Percentiles rank a stretch among this genome's conserved stretches.
Conservation (phyloP, 2,329 filamentous ascomycete genomes). For the Colletotrichum somersetense region DNA sequence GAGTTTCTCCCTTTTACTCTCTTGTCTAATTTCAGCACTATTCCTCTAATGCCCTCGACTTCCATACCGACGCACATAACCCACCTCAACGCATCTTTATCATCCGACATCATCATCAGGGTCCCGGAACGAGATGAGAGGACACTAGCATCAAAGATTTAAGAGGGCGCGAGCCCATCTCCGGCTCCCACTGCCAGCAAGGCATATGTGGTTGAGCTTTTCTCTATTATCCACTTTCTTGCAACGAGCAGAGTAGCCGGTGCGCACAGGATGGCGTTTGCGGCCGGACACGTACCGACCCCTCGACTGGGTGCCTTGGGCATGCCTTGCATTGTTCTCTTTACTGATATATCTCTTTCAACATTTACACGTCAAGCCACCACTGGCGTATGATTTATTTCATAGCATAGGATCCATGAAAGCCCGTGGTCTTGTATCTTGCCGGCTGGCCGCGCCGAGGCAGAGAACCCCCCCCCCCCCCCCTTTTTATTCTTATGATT, state of each 20-base stretch:
- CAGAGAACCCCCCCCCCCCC: background rate
- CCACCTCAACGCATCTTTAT: constrained; percentile 16
- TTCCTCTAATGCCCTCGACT: constrained; percentile 6
- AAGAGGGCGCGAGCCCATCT: constrained; percentile 41
- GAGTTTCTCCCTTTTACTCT: background rate
- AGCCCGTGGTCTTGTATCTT: constrained; percentile 9
- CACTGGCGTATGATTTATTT: constrained; percentile 27
- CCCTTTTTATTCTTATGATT: no score
- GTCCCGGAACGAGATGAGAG: constrained; percentile 18
- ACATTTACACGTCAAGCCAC: constrained; percentile 9
- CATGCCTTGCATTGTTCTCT: background rate
- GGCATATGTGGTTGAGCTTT: constrained; percentile 1
- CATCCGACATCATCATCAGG: constrained; percentile 11
- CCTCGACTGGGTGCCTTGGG: constrained; percentile 13
- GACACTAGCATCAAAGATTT: constrained; percentile 30
- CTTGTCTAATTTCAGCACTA: constrained; percentile 13
- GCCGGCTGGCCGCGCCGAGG: constrained; percentile 32
- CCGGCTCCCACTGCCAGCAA: constrained; percentile 1
- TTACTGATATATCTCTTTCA: constrained; percentile 13
- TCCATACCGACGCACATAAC: constrained; percentile 3
- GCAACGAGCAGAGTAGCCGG: constrained; percentile 29
- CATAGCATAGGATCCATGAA: constrained; percentile 21
- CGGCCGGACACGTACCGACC: background rate
- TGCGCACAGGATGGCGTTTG: constrained; percentile 33
- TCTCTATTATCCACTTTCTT: background rate